Base-by-base conservation (phyloP, 371 early-diverging fungal genomes). In the Lichtheimia ornata region DNA sequence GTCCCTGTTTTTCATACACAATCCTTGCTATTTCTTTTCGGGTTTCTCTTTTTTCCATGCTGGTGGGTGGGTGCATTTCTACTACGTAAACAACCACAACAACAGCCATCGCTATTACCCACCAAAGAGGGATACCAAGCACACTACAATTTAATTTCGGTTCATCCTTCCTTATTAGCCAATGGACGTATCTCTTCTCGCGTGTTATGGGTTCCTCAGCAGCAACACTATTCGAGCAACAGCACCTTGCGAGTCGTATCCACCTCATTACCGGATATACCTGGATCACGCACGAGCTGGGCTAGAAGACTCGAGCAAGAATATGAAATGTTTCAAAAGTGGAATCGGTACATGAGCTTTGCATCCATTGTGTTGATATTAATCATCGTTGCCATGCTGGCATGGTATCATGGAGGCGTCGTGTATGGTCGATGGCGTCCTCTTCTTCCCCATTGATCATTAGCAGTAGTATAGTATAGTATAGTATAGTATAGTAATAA, bases 11-110 rank as follows among this genome's bases (percentile, higher is more conserved):
- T 91, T 82, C 70, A 84, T 71, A 24, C 60, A 9, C 79, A 79
- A 49, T 73, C 79, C 1, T n/a, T 72, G 1, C 40, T 79, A 4
- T 79, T 79, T 50, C 53, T 79, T 2, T 76, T 79, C 67, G 79
- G 79, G 0, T 79, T 79, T 44, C 35, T 79, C 11, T 71, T 66
- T 41, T 79, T 79, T 50, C 79, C 79, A 14, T 72, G 70, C 52
- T 79, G 79, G 79, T 79, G 79, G 79, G 61, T 73, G 11, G 79
- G 74, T 28, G 73, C 67, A 2, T 76, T 69, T 56, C 57, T 35
- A 9, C 4, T 35, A 9, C 4, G 57, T 6, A 24, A 27, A 43
- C 25, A 57, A 17, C 9, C 14, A 13, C 4, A 49, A 17, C 9
- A 11, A 1, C 4, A 49, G 2, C 9, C 27, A 43, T 18, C 25